A percentile compares a stretch with the other conserved stretches of the same genome.
Conservation (phyloP, 2,329 filamentous ascomycete genomes). For the Phialocephala sp. region DNA sequence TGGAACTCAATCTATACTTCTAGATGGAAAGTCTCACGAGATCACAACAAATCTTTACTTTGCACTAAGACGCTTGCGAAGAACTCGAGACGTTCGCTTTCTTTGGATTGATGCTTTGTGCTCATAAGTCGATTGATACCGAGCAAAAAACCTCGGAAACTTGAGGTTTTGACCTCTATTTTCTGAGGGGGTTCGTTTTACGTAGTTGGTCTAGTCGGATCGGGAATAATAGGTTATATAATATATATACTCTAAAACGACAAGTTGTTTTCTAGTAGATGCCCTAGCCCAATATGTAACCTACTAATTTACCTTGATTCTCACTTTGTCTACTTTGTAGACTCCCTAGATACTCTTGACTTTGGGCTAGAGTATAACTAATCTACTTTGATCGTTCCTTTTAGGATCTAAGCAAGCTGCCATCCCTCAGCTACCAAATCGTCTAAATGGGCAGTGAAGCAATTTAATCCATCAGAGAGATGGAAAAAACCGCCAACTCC, state of each 20-base stretch:
- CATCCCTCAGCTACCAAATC: conserved; percentile 29
- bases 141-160: conserved; percentile 1
- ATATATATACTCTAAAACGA: background rate
- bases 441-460: conserved; percentile 26
- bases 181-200: conserved; percentile 15
- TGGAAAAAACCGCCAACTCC: conserved; percentile 25
- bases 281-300: background rate
- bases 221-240: conserved; percentile 14
- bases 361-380: conserved; percentile 14
- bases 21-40: background rate
- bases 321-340: conserved; percentile 10
- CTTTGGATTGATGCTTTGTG: background rate
- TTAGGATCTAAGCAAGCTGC: conserved; percentile 26
- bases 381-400: conserved; percentile 22
- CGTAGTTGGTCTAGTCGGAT: conserved; percentile 10
- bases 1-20: background rate
- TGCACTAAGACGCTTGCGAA: background rate
- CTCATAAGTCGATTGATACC: background rate
- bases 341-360: conserved; percentile 12
- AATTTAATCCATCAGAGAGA: conserved; percentile 28
- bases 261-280: conserved; percentile 13
- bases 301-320: conserved; percentile 13
- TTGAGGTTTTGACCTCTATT: conserved; percentile 14
- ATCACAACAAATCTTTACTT: background rate
- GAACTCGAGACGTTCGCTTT: background rate